Base-by-base conservation (phyloP, 768 basidiomycete species). In the Mrakia gelida region DNA sequence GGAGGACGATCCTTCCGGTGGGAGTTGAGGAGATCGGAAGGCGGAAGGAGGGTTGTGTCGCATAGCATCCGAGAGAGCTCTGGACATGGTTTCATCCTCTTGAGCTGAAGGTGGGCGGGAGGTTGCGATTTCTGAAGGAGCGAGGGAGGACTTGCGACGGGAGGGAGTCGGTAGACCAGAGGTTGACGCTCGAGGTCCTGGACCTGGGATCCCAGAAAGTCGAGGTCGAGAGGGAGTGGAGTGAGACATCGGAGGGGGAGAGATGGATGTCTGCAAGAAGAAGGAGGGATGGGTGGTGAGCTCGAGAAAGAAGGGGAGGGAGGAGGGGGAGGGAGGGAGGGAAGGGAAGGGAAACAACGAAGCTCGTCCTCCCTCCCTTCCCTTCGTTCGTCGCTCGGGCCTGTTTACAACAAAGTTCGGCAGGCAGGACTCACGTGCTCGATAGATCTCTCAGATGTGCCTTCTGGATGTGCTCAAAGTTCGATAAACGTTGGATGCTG, bases 91-190 rank as follows among this genome's bases (percentile, higher is more conserved):
- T 21, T 62, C 41, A n/a, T 77, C 76, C 45, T 71, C 70, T 34
- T 56, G 41, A 30, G 43, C 15, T 28, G 43, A 23, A 43, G 26
- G 28, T 13, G 34, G 71, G 11, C n/a, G 52, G 54, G n/a, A 41
- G 41, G 13, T 62, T 71, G 15, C 26, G n/a, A 49, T 52, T 3
- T 61, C 72, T 21, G 62, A 74, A 9, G 77, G 71, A 45, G 63
- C 63, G 61, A 73, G 63, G 65, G 74, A 75, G 6, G 65, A 63
- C 56, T 75, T 75, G n/a, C 74, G 74, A 10, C 65, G 61, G 18
- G 74, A 75, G 10, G 77, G 77, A 13, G 77, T 78, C 0, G 77
- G 77, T 11, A 78, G 72, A 2, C 72, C 72, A 4, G 77, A 77
- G 16, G 41, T 23, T 0, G 52, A 43, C n/a, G 67, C 54, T 7